Base-by-base conservation (phyloP, 140 eudicot species). In the Bidens hawaiensis region DNA sequence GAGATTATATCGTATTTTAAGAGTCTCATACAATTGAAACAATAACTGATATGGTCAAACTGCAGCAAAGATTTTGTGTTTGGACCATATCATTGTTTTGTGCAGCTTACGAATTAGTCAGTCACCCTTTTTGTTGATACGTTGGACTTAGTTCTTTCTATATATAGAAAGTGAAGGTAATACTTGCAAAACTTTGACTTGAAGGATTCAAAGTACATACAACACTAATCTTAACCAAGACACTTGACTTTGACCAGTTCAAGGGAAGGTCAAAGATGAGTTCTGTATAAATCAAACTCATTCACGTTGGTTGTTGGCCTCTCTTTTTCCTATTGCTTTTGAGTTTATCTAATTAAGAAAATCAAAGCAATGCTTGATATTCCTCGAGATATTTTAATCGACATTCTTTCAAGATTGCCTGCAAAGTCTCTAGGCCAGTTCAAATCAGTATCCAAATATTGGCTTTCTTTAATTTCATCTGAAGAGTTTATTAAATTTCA, bases 391-490 rank as follows among this genome's bases (percentile, higher is more conserved):
- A 21, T 65, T 42, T n/a, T 55, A 13, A 22, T 65, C 17, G 23
- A 46, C 62, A 65, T 73, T 65, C 67, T 73, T 42, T 45, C 34
- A 21, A 55, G 77, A 55, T 54, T 72, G 22, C 79, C 74, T 1
- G 74, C 67, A n/a, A 67, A 74, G 65, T 67, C 75, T 38, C 18
- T 60, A 18, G 65, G 69, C 10, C 43, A 22, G 13, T 24, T 75
- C 60, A 75, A 51, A 17, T 52, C 50, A 1, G 65, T 68, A 25
- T 67, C 31, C 43, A 75, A 60, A 43, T 60, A 22, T 13, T 75
- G 75, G 75, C 9, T 33, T 41, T 67, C 60, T 31, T 52, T 67
- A 52, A 67, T 67, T 28, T 75, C 75, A n/a, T 40, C 60, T 38
- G 17, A 59, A 31, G 40, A 38, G 22, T 61, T 68, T 21, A 57